phyloP scores from a whole-genome alignment of 2,329 filamentous ascomycete genomes.

The Colletotrichum neosansevieriae region DNA sequence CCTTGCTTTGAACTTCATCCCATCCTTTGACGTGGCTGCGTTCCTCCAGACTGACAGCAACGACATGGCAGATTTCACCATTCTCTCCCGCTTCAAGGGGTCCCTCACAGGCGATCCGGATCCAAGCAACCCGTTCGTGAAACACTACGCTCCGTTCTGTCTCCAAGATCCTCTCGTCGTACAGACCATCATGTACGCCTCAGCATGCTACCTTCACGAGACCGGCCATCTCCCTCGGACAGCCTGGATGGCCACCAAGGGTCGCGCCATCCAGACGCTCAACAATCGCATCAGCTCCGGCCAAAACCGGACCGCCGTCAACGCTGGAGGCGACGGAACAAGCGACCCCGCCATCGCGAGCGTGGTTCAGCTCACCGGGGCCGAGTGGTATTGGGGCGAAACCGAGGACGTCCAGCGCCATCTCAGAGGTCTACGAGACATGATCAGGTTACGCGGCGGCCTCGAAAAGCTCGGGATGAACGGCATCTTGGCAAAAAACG shows the following conservation, averaged over 20 bases:
- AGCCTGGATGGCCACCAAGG: slow-evolving; percentile 57
- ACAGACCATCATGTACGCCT: slow-evolving; percentile 62
- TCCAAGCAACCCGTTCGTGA: slow-evolving; percentile 58
- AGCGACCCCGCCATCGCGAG: slow-evolving; percentile 61
- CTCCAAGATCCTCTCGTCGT: slow-evolving; percentile 63
- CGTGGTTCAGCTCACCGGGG: slow-evolving; percentile 61
- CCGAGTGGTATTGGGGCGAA: slow-evolving; percentile 68
- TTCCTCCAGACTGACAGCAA: background rate
- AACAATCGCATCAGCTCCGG: slow-evolving; percentile 59
- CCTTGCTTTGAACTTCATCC: background rate
- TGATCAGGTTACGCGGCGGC: slow-evolving; percentile 62
- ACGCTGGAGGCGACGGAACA: slow-evolving; percentile 42
- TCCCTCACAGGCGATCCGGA: slow-evolving; percentile 62
- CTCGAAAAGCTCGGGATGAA: slow-evolving; percentile 59
- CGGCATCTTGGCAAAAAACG: slow-evolving; percentile 60
- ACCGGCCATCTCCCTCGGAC: slow-evolving; percentile 59
- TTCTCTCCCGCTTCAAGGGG: slow-evolving; percentile 64
- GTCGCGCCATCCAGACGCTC: slow-evolving; percentile 57
- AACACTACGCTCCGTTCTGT: slow-evolving; percentile 60
- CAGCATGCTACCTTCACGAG: slow-evolving; percentile 64
- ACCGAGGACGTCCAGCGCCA: slow-evolving; percentile 58
- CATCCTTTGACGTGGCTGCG: background rate
- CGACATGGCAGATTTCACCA: slow-evolving; percentile 56
- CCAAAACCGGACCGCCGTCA: background rate
- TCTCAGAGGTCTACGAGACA: slow-evolving; percentile 59